Conservation (phyloP, 179 eudicot species). For the Sideroxylon spinosum region DNA sequence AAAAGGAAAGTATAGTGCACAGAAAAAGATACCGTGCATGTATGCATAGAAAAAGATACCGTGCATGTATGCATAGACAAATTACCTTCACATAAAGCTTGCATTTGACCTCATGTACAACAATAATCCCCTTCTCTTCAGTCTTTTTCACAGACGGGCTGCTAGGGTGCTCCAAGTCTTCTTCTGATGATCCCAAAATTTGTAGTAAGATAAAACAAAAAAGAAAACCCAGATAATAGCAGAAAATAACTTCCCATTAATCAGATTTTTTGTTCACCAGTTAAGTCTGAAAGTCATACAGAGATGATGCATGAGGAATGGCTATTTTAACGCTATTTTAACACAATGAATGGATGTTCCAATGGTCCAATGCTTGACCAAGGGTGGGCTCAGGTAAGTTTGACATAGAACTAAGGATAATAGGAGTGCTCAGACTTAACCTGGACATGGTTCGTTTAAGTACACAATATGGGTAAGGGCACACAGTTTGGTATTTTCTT, state of each 20-base stretch:
- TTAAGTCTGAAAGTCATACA: not conserved
- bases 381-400: not conserved
- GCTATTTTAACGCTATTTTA: not conserved
- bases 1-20: not conserved
- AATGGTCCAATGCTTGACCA: not conserved
- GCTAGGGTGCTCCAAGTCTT: slow-evolving; percentile 84
- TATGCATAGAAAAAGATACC: not conserved
- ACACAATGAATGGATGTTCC: not conserved
- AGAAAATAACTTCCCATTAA: slow-evolving; percentile 11
- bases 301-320: not conserved
- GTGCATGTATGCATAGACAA: not conserved
- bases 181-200: slow-evolving; percentile 38
- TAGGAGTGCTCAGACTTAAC: no score
- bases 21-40: not conserved
- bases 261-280: not conserved
- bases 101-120: slow-evolving; percentile 93
- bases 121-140: slow-evolving; percentile 71
- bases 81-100: slow-evolving; percentile 85
- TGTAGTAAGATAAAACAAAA: slow-evolving; percentile 15
- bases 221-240: not conserved
- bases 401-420: not conserved
- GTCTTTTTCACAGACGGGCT: slow-evolving; percentile 86
- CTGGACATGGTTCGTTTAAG: no score
- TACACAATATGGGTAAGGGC: no score
- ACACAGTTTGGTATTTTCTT: no score